Evolutionary conservation across 1,284 basidiomycete genomes (phyloP).

Genomic region (Porodaedalea pini): DNA sequence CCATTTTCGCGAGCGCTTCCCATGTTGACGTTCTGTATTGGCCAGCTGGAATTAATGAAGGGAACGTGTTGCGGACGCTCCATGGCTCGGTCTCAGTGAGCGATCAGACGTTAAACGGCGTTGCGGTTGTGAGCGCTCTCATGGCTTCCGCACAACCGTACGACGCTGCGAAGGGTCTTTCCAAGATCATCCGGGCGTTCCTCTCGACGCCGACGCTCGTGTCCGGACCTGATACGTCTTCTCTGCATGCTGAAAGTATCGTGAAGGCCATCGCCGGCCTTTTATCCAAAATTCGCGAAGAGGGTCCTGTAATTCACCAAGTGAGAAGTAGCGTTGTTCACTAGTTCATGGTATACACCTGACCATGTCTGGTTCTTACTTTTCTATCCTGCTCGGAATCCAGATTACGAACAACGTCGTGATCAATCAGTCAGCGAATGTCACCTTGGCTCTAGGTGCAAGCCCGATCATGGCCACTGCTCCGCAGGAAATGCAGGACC

Average conservation of each 20-base stretch:
- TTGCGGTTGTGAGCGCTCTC: constrained; percentile 92
- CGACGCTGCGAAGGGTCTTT: constrained; percentile 50
- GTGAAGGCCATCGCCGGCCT: constrained; percentile 40
- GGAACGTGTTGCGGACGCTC: constrained; percentile 68
- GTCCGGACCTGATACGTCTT: constrained; percentile 19
- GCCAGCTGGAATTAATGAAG: constrained; percentile 78
- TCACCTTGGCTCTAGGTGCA: constrained; percentile 84
- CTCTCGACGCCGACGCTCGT: constrained; percentile 26
- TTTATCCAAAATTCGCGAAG: constrained; percentile 47
- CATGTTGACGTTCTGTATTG: neutral
- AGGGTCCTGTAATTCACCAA: constrained; percentile 78
- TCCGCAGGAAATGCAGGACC: constrained; percentile 78
- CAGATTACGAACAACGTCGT: constrained; percentile 93
- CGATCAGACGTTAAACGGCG: constrained; percentile 65
- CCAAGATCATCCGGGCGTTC: constrained; percentile 44
- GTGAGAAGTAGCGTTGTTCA: constrained; percentile 44
- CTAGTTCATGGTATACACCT: too few relatives aligned
- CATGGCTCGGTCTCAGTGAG: constrained; percentile 64
- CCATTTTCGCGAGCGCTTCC: neutral
- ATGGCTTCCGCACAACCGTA: constrained; percentile 65
- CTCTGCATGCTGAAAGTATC: constrained; percentile 25
- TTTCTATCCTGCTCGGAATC: neutral
- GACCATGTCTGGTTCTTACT: neutral
- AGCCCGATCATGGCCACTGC: constrained; percentile 94
- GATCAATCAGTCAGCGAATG: constrained; percentile 87